Base-by-base conservation (phyloP, 805 yeast genomes). In the Komagataella pseudopastoris region DNA sequence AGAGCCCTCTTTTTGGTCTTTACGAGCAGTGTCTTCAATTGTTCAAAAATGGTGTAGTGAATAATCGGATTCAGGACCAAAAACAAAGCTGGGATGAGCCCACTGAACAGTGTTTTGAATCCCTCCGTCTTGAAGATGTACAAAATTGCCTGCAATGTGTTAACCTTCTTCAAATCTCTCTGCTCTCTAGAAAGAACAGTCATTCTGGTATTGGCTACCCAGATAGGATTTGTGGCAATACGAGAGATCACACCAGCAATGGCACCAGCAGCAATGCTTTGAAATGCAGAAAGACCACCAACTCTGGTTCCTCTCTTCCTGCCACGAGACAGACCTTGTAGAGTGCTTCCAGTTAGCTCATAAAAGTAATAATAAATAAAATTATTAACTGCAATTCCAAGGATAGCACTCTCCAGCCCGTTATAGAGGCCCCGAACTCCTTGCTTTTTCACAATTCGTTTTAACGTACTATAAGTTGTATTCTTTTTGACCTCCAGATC, bases 161-260 rank as follows among this genome's bases (percentile, higher is more conserved):
- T 63, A 44, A 53, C 56, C 47, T 69, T 69, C 24, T 71, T 63
- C n/a, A 57, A 59, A 44, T 63, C 63, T 56, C 56, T 63, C 44
- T 36, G 60, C 54, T 52, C 55, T 67, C 65, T 52, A 67, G 63
- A 50, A 48, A 53, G 50, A 16, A 90, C 88, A 58, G 95, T 86
- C 77, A 84, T 80, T 61, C 96, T 76, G 2, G 97, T 89, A 63
- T 89, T 89, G 47, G 95, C 93, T 47, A 89, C 95, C 97, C 97
- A 89, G 58, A 88, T 80, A 22, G 97, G 97, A 64, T 89, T 89
- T 10, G 96, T 82, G 8, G 82, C 74, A 18, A 85, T 70, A 49
- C 89, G 85, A 3, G 96, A 88, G 44, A 88, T 77, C 7, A 89
- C 77, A 0, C 97, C 96, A 2, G 96, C 95, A 60, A 87, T 72